Conservation (phyloP, 2,329 filamentous ascomycete species). For the Xylariomycetidae sp. region DNA sequence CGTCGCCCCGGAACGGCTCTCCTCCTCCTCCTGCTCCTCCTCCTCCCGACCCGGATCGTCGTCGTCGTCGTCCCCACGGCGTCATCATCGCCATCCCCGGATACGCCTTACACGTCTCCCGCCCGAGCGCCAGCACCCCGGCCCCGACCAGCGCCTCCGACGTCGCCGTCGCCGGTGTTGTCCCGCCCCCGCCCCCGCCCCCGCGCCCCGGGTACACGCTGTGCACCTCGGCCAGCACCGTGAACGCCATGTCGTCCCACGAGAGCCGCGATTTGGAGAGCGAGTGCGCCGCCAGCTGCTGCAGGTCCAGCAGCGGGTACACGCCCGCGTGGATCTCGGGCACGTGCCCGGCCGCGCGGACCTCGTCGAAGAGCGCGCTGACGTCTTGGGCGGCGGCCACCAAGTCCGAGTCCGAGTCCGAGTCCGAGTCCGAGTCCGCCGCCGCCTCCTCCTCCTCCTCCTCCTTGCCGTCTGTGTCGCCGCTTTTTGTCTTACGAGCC, state of each 20-base stretch:
- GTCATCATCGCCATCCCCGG: slow-evolving; percentile 66
- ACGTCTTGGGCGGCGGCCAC: slow-evolving; percentile 6
- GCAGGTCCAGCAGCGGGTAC: slow-evolving; percentile 71
- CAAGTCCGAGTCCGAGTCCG: slow-evolving; percentile 22
- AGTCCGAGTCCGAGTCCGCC: slow-evolving; percentile 19
- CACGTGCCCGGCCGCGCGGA: slow-evolving; percentile 34
- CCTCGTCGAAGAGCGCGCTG: slow-evolving; percentile 32
- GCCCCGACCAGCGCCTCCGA: slow-evolving; percentile 66
- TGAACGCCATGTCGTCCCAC: slow-evolving; percentile 58
- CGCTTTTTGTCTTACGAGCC: too few species aligned
- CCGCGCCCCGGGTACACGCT: slow-evolving; percentile 61
- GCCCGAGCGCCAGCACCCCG: slow-evolving; percentile 64
- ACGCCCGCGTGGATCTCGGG: slow-evolving; percentile 74
- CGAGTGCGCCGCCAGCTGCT: slow-evolving; percentile 71
- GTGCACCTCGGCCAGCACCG: slow-evolving; percentile 67
- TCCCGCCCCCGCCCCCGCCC: slow-evolving; percentile 26
- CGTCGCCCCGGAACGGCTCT: too few species aligned
- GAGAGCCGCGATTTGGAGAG: slow-evolving; percentile 36
- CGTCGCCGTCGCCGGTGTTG: too few species aligned
- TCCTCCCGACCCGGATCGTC: too few species aligned
- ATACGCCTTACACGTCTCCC: slow-evolving; percentile 69
- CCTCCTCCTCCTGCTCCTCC: too few species aligned
- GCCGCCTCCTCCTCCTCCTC: slow-evolving; percentile 18
- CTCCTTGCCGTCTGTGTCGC: too few species aligned
- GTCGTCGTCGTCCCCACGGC: too few species aligned